Base-by-base conservation (phyloP, 768 basidiomycete species). In the Pisolithus tinctorius region DNA sequence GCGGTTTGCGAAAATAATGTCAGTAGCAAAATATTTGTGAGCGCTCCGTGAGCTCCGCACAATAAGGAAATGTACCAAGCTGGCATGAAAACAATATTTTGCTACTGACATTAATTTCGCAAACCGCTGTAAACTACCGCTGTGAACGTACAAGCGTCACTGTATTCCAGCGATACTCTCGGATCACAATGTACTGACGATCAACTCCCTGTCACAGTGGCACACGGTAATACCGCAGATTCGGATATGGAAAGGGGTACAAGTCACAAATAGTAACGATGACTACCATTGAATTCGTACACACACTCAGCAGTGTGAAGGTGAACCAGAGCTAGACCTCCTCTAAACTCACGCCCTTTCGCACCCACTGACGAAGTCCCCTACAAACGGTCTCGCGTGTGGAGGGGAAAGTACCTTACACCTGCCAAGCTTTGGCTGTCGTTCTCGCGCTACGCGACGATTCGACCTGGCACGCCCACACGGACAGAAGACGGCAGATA, bases 241-340 rank as follows among this genome's bases (percentile, higher is more conserved):
- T 66, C 4, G 84, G 87, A 3, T 77, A 69, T 0, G 84, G 78
- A 23, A 85, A 87, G 51, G 97, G 81, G 65, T 98, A 97, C 11
- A 98, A 76, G 63, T 95, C 93, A 62, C 94, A 86, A 0, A 86
- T 84, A 66, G 29, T 25, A 14, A 14, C 14, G 3, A 4, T 27
- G 0, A 54, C 72, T 30, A 89, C 91, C 90, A 97, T 93, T 2
- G 90, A 85, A 63, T 98, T 98, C 0, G 95, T 98, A 64, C 93
- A 93, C 20, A 92, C 93, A 62, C 89, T 92, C 0, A 94, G 95
- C 25, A 98, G 76, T 2, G 93, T 92, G 8, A 98, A 75, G 9
- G 82, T 71, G 62, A 94, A 96, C 95, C 95, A 98, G 49, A 90
- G 73, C 86, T 1, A 98, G 69, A 1, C 93, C 94, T 48, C 73